phyloP scores from a whole-genome alignment of 345 rosid species.

The Orychophragmus violaceus region DNA sequence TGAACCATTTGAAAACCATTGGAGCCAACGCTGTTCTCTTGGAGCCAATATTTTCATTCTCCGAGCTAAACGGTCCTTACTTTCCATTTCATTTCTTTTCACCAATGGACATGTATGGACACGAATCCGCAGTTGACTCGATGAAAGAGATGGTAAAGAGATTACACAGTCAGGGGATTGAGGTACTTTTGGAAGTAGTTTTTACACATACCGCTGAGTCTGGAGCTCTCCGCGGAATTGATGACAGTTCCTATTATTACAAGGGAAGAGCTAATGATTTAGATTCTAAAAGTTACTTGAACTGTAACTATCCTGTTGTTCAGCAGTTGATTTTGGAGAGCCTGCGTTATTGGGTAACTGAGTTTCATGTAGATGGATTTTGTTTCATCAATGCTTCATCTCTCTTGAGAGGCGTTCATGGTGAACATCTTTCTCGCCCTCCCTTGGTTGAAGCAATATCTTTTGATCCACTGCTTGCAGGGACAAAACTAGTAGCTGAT shows the following conservation, averaged over 20 bases:
- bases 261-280: slow-evolving; percentile 30
- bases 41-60: slow-evolving; percentile 76
- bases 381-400: slow-evolving; percentile 73
- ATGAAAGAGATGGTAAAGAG: slow-evolving; percentile 89
- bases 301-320: slow-evolving; percentile 68
- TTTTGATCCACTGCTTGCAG: slow-evolving; percentile 79
- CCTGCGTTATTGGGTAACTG: slow-evolving; percentile 74
- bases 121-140: slow-evolving; percentile 49
- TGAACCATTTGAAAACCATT: slow-evolving; percentile 60
- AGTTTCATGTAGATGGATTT: slow-evolving; percentile 87
- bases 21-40: slow-evolving; percentile 77
- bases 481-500: slow-evolving; percentile 73
- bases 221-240: slow-evolving; percentile 67
- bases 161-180: slow-evolving; percentile 68
- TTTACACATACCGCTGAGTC: slow-evolving; percentile 65
- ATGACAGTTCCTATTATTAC: slow-evolving; percentile 58
- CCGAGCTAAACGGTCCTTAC: slow-evolving; percentile 72
- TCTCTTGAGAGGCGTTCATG: slow-evolving; percentile 60
- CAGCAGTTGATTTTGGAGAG: slow-evolving; percentile 74
- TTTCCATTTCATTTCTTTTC: slow-evolving; percentile 80
- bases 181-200: slow-evolving; percentile 81
- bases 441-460: slow-evolving; percentile 83
- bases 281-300: slow-evolving; percentile 44
- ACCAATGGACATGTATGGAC: slow-evolving; percentile 42
- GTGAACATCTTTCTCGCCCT: slow-evolving; percentile 73